Evolutionary conservation across 2,329 filamentous ascomycete genomes (phyloP), one percentile per base, ranked within the genome.

Genomic region (Cladosporium phlei): DNA sequence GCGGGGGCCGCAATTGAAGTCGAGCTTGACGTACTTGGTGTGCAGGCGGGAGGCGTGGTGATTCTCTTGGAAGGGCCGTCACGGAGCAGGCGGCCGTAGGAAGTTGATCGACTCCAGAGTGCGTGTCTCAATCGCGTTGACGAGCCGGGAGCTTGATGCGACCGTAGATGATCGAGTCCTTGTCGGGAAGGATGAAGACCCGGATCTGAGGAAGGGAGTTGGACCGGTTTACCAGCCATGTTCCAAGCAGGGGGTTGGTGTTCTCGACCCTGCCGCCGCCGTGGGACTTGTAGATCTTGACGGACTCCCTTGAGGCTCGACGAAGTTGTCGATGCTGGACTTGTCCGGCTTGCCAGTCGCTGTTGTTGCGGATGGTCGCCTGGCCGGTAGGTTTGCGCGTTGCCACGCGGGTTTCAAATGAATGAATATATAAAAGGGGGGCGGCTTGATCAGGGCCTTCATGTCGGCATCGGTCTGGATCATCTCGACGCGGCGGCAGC

Each of bases 101-200:
- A 96, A 96, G 62, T 86, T 95, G 65, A 97, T 79, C 11, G 86
- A 83, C 59, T 93, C 86, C 6, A 91, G 75, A 16, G 91, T 81
- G 16, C 75, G 78, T 79, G 59, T 85, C 78, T 64, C 85, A 85
- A 1, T 73, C 66, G 17, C 76, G 70, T 49, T 76, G 69, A 38
- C 80, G 75, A 51, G 81, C 84, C 20, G 80, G 87, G 68, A 89
- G 90, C 79, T 98, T 98, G 64, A 97, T 78, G 0, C 87, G 81
- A 43, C 87, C 81, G 58, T 98, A 98, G 0, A 80, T 73, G 11
- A 81, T 79, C 0, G 79, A 70, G 52, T 88, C 84, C 60, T 85
- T 85, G 61, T 82, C 79, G 0, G 77, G 76, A 1, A 96, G 73
- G 9, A 97, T 75, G 57, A 91, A 84, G 56, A 97, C 78, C 7